Evolutionary conservation across 2,329 filamentous ascomycete genomes (phyloP), one percentile per base, ranked within the genome.

Genomic region (Amylocarpus encephaloides): DNA sequence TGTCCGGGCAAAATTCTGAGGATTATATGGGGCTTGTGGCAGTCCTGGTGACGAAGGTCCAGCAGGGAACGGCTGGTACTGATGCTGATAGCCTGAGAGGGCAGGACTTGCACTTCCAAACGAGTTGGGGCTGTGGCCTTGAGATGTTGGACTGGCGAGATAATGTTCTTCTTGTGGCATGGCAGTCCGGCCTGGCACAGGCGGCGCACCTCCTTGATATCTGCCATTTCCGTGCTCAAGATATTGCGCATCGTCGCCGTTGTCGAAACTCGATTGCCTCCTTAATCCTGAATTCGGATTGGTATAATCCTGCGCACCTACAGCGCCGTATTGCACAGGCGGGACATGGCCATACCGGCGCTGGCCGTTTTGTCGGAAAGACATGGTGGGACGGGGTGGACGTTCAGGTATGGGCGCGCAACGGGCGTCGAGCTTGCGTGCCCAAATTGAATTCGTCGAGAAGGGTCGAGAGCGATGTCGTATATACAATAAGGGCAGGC

Each of bases 241-340:
- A 59, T 82, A 79, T 43, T 72, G 69, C 43, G 75, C 72, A 66
- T 92, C 86, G 66, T 93, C 88, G 57, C 85, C 86, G 58, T 77
- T 80, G 66, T 89, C 83, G 71, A 88, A 90, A 71, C 85, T 92
- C 43, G 80, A 77, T 57, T 80, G 77, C 58, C 86, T 76, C 39
- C 61, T 63, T 30, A 67, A 33, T 34, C 59, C 56, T 34, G 62
- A 51, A 44, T 62, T 59, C 34, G 62, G 50, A 45, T 63, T 59
- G 58, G 72, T 71, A 32, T 63, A 52, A 43, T 67, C 62, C 52
- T 70, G 67, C 39, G 71, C 67, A 54, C 68, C 66, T 38, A 64
- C 57, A 46, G 68, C 60, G 43, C 73, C 70, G 56, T 85, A 85
- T 64, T 83, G 80, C 29, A 81, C 80, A 13, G 81, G 82, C 54